Conservation (phyloP, 2,329 filamentous ascomycete species). For the Leptographium flavum region DNA sequence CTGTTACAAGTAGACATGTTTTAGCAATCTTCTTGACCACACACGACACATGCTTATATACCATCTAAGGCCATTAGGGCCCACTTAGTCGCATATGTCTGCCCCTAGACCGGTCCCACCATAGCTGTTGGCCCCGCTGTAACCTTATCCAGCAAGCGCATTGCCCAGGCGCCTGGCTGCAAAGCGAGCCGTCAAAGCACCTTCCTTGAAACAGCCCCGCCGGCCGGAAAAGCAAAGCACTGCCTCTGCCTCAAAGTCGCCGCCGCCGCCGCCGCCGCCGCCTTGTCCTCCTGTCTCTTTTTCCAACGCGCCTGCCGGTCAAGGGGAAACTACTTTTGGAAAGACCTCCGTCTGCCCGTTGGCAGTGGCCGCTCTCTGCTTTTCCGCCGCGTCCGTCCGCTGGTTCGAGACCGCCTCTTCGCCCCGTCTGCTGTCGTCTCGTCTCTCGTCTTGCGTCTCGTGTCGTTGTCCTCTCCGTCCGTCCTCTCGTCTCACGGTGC, state of each 20-base stretch:
- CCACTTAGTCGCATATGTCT: too few species aligned
- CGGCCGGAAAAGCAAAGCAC: background rate
- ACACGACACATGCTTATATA: background rate
- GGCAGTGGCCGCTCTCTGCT: background rate
- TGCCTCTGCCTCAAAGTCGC: too few species aligned
- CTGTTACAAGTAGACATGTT: too few species aligned
- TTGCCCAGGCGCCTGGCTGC: too few species aligned
- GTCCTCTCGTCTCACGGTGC: background rate
- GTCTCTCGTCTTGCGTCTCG: too few species aligned
- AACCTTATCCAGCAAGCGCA: background rate
- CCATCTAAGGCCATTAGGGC: background rate
- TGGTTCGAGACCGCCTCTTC: background rate
- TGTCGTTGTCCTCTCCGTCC: too few species aligned
- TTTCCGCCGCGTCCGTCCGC: background rate
- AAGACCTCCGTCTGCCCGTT: background rate
- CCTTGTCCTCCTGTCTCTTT: background rate
- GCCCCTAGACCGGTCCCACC: background rate
- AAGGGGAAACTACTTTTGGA: background rate
- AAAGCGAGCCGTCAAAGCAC: background rate
- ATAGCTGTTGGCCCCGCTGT: constrained; percentile 3
- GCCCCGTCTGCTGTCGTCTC: background rate
- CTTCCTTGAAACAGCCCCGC: constrained; percentile 10
- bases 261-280: too few species aligned
- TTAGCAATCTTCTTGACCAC: too few species aligned
- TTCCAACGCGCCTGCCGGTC: background rate